phyloP scores from a whole-genome alignment of 1,284 basidiomycete genomes.

The Stereum hirsutum region DNA sequence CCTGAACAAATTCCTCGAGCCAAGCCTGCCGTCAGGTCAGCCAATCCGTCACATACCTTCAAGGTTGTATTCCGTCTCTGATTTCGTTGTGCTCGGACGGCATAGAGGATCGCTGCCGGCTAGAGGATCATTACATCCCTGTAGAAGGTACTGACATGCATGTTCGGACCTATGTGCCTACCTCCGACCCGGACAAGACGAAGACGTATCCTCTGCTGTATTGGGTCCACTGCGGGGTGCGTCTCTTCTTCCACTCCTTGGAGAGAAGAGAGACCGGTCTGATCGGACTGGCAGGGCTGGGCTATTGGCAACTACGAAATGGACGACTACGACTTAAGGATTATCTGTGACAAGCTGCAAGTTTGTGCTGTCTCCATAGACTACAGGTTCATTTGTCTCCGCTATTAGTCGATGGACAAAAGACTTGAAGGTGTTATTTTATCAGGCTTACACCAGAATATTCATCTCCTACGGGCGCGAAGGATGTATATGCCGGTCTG shows the following conservation, averaged over 20 bases:
- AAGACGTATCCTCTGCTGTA: conserved; percentile 5
- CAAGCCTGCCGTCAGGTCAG: too few species aligned
- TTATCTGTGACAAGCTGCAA: conserved; percentile 8
- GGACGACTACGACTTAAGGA: conserved; percentile 13
- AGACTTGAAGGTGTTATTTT: not conserved
- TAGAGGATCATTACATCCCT: conserved; percentile 5
- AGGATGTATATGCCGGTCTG: conserved; percentile 26
- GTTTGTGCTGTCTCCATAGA: conserved; percentile 14
- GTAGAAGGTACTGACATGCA: conserved; percentile 1
- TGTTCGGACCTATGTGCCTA: conserved; percentile 1
- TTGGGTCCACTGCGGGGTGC: conserved; percentile 11
- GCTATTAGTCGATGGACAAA: not conserved
- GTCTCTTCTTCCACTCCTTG: not conserved
- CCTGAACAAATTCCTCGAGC: too few species aligned
- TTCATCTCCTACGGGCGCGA: conserved; percentile 26
- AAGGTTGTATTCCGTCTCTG: too few species aligned
- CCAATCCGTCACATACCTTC: too few species aligned
- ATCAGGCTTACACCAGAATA: conserved; percentile 27
- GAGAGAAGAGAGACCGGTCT: not conserved
- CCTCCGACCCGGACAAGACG: not conserved
- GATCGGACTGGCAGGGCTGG: conserved; percentile 2
- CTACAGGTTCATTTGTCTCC: not conserved
- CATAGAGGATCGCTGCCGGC: too few species aligned
- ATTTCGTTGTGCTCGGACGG: too few species aligned
- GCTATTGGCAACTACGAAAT: conserved; percentile 9